Percentiles rank a stretch among this genome's conserved stretches.
Conservation (phyloP, 2,329 filamentous ascomycete species). For the Tolypocladium amazonense region DNA sequence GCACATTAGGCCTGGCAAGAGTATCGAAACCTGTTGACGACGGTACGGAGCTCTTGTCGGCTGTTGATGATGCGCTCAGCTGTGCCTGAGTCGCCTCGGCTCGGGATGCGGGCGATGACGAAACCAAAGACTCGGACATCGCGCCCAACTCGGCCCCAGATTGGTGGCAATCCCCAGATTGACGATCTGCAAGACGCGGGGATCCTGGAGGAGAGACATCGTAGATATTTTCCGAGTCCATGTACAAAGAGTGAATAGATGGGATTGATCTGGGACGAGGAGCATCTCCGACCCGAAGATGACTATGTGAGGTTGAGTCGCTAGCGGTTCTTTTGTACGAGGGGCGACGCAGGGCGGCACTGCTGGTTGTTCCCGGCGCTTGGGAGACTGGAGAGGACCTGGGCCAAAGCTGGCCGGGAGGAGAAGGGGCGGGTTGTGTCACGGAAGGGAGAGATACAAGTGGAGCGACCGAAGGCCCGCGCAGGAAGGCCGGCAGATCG, state of each 20-base stretch:
- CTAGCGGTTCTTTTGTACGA: constrained; percentile 23
- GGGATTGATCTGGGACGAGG: constrained; percentile 21
- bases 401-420: background rate
- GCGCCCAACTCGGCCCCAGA: constrained; percentile 3
- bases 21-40: background rate
- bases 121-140: constrained; percentile 7
- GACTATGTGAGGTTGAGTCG: constrained; percentile 20
- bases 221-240: constrained; percentile 30
- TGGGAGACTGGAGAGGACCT: background rate
- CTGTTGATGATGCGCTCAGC: background rate
- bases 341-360: constrained; percentile 6
- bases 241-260: constrained; percentile 8
- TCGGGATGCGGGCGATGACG: background rate
- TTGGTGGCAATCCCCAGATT: background rate
- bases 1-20: background rate
- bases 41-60: too few species aligned
- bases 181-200: constrained; percentile 14
- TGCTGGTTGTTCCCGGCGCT: constrained; percentile 1
- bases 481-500: constrained; percentile 45
- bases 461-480: constrained; percentile 34
- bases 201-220: constrained; percentile 36
- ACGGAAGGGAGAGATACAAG: constrained; percentile 12
- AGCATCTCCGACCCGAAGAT: constrained; percentile 12
- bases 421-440: constrained; percentile 9
- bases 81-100: background rate